These are phyloP conservation scores for Aspergillus taichungensis DNA, from an alignment of 495 filamentous ascomycete species.

Conservation along the genomic window DNA sequence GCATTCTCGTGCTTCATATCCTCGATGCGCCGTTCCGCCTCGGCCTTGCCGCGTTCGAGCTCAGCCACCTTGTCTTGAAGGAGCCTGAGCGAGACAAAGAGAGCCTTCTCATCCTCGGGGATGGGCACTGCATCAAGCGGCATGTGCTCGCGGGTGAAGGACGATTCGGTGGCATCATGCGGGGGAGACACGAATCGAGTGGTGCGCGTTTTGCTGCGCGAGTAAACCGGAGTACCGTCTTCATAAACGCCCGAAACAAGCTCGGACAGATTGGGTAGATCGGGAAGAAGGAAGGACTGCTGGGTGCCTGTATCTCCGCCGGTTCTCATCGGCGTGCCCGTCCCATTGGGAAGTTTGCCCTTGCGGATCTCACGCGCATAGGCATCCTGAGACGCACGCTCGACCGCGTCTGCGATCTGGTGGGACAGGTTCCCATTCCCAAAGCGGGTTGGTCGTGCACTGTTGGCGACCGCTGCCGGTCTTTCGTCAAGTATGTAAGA, in stretches of 20 bases:
- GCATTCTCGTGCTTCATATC: slow-evolving; percentile 50
- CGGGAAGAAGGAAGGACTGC: slow-evolving; percentile 58
- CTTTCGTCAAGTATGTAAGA: slow-evolving; percentile 44
- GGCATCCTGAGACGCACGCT: slow-evolving; percentile 34
- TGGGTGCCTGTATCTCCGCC: slow-evolving; percentile 34
- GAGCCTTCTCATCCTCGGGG: slow-evolving; percentile 59
- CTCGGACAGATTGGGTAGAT: slow-evolving; percentile 63
- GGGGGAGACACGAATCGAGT: slow-evolving; percentile 49
- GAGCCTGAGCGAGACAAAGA: slow-evolving; percentile 57
- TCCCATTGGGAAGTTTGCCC: slow-evolving; percentile 15
- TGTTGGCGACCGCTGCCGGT: slow-evolving; percentile 38
- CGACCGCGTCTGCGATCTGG: slow-evolving; percentile 38
- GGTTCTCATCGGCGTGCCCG: slow-evolving; percentile 14
- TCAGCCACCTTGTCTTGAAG: slow-evolving; percentile 58
- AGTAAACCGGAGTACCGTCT: slow-evolving; percentile 57
- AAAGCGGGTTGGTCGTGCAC: slow-evolving; percentile 49
- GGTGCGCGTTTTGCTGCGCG: slow-evolving; percentile 38
- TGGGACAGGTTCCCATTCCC: slow-evolving; percentile 33
- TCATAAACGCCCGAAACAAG: slow-evolving; percentile 60
- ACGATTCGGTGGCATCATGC: slow-evolving; percentile 30
- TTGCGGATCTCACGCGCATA: slow-evolving; percentile 29
- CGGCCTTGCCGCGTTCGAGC: slow-evolving; percentile 51
- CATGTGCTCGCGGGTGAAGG: slow-evolving; percentile 33
- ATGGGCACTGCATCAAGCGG: slow-evolving; percentile 56
- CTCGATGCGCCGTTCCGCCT: slow-evolving; percentile 46